Evolutionary conservation across 768 basidiomycete species (phyloP).

Genomic region (Kwoniella sp.): DNA sequence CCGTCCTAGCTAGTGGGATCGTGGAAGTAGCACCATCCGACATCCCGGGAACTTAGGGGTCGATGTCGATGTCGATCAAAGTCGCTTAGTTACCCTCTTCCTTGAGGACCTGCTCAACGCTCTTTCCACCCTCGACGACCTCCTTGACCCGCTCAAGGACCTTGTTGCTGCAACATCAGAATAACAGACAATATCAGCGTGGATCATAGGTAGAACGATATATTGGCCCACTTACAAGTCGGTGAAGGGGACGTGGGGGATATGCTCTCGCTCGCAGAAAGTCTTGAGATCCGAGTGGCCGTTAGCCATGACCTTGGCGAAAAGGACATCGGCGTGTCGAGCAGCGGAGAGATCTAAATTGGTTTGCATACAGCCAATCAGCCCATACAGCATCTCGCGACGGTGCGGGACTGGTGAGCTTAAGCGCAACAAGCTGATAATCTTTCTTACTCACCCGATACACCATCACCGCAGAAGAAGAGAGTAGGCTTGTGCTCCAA

Average conservation of each 20-base stretch:
- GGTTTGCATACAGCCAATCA: neutral
- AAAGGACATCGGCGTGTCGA: conserved; percentile 86
- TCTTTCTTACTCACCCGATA: conserved; percentile 68
- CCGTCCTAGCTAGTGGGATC: too few relatives aligned
- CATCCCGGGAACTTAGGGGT: too few relatives aligned
- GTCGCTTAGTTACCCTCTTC: conserved; percentile 28
- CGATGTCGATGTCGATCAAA: too few relatives aligned
- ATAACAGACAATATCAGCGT: neutral
- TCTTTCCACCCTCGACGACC: conserved; percentile 72
- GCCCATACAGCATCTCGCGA: neutral
- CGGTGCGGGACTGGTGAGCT: neutral
- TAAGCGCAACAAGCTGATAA: neutral
- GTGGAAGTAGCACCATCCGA: too few relatives aligned
- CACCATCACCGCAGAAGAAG: conserved; percentile 98
- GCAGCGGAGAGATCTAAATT: conserved; percentile 92
- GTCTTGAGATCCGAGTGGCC: conserved; percentile 73
- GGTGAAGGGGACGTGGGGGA: conserved; percentile 75
- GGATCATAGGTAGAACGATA: too few relatives aligned
- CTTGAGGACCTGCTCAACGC: conserved; percentile 61
- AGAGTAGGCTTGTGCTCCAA: conserved; percentile 70
- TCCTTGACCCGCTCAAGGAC: conserved; percentile 61
- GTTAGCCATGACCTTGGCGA: conserved; percentile 70
- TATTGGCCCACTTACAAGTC: conserved; percentile 61
- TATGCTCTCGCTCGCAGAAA: conserved; percentile 77
- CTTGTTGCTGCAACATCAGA: conserved; percentile 38